Percentiles rank a stretch among this genome's conserved stretches.
phyloP scores from a whole-genome alignment of 257 asterid genomes.

The Craterostigma plantagineum region DNA sequence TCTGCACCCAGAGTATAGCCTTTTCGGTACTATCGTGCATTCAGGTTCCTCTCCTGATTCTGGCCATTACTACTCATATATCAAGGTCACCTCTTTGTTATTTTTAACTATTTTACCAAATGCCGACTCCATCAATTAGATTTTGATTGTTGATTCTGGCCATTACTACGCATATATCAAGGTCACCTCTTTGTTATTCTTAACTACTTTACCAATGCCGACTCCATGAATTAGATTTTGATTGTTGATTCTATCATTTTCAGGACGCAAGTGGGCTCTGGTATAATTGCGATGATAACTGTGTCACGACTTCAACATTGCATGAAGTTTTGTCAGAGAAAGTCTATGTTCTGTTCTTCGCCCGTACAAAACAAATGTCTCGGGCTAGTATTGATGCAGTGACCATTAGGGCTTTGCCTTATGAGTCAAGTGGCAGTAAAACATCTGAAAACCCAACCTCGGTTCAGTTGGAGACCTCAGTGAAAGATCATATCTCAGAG shows the following conservation, averaged over 20 bases:
- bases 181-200: slow-evolving; percentile 29
- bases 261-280: slow-evolving; percentile 88
- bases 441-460: no score
- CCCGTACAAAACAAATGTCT: slow-evolving; percentile 82
- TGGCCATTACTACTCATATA: no score
- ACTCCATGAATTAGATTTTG: background rate
- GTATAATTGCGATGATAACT: slow-evolving; percentile 93
- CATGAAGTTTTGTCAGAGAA: slow-evolving; percentile 87
- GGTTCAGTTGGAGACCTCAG: slow-evolving; percentile 18
- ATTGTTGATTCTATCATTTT: slow-evolving; percentile 2
- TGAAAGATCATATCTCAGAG: slow-evolving; percentile 19
- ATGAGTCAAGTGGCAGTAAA: no score
- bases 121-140: no score
- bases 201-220: slow-evolving; percentile 7
- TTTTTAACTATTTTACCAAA: no score
- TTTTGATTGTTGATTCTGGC: no score
- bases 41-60: slow-evolving; percentile 95
- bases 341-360: slow-evolving; percentile 78
- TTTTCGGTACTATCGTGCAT: slow-evolving; percentile 89
- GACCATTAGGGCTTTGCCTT: no score
- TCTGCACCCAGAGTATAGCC: slow-evolving; percentile 68
- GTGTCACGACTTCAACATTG: slow-evolving; percentile 49
- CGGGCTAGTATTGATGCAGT: no score
- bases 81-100: no score
- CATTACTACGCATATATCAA: slow-evolving; percentile 96